Evolutionary conservation across 257 asterid species (phyloP).

Genomic region (Salvia miltiorrhiza): DNA sequence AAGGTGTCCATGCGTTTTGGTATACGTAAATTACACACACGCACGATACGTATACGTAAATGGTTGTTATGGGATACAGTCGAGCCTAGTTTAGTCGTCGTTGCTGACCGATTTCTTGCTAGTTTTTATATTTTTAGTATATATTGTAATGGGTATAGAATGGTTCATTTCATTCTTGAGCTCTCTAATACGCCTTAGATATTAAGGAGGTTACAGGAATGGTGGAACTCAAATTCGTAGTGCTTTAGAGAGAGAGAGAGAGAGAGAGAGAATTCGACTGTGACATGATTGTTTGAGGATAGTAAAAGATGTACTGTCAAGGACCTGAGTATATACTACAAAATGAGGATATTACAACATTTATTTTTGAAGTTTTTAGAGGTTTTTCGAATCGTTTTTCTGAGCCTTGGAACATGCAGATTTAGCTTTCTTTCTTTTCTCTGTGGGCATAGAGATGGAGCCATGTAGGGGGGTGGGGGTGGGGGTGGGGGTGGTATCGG

Average conservation of each 20-base stretch:
- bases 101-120: neutral
- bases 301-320: slow-evolving; percentile 11
- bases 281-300: neutral
- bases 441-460: slow-evolving; percentile 24
- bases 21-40: neutral
- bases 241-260: neutral
- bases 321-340: slow-evolving; percentile 20
- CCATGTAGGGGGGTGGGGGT: neutral
- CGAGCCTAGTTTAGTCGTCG: neutral
- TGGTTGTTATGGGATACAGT: too few relatives aligned
- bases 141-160: neutral
- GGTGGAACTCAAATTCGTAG: neutral
- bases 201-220: neutral
- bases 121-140: neutral
- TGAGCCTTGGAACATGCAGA: slow-evolving; percentile 73
- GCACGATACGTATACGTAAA: neutral
- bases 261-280: neutral
- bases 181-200: neutral
- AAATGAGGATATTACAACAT: slow-evolving; percentile 20
- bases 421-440: neutral
- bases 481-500: neutral
- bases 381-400: slow-evolving; percentile 17
- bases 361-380: neutral
- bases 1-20: neutral
- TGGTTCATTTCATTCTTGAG: neutral